phyloP scores from a whole-genome alignment of 2,329 filamentous ascomycete genomes.

The Fusarium verticillioides region DNA sequence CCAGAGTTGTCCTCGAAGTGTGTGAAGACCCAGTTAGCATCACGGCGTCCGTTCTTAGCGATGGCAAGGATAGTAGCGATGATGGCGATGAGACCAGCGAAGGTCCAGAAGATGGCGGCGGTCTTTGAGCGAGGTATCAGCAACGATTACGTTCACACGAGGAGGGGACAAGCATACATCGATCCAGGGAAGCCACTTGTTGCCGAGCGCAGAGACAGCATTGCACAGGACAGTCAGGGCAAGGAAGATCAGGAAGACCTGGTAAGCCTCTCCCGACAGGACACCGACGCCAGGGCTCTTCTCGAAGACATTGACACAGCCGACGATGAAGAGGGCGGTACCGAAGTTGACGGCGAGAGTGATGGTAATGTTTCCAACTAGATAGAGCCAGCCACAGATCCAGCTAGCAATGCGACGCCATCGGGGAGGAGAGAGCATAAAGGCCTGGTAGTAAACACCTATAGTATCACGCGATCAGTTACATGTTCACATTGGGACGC shows the following conservation, averaged over 20 bases:
- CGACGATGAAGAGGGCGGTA: slow-evolving; percentile 73
- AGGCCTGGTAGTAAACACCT: slow-evolving; percentile 79
- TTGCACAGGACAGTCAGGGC: slow-evolving; percentile 73
- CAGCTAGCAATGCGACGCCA: slow-evolving; percentile 74
- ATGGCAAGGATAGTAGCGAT: slow-evolving; percentile 70
- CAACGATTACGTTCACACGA: background rate
- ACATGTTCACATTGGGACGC: background rate
- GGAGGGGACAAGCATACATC: slow-evolving; percentile 45
- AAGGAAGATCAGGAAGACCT: slow-evolving; percentile 70
- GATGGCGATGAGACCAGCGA: slow-evolving; percentile 74
- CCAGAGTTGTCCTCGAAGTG: slow-evolving; percentile 75
- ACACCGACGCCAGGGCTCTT: slow-evolving; percentile 56
- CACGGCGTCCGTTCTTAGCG: slow-evolving; percentile 74
- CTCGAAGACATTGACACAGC: slow-evolving; percentile 70
- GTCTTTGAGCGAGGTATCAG: slow-evolving; percentile 58
- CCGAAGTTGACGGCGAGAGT: slow-evolving; percentile 76
- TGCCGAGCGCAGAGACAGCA: slow-evolving; percentile 72
- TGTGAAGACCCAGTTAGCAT: slow-evolving; percentile 72
- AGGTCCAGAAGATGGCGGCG: slow-evolving; percentile 80
- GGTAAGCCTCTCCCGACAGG: slow-evolving; percentile 69
- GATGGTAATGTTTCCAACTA: slow-evolving; percentile 76
- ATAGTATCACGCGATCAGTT: background rate
- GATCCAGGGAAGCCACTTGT: slow-evolving; percentile 72
- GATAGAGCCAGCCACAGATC: slow-evolving; percentile 73
- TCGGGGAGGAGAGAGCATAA: slow-evolving; percentile 73